These are phyloP conservation scores for Neurospora africana DNA, from an alignment of 495 filamentous ascomycete genomes.

Conservation along the genomic window DNA sequence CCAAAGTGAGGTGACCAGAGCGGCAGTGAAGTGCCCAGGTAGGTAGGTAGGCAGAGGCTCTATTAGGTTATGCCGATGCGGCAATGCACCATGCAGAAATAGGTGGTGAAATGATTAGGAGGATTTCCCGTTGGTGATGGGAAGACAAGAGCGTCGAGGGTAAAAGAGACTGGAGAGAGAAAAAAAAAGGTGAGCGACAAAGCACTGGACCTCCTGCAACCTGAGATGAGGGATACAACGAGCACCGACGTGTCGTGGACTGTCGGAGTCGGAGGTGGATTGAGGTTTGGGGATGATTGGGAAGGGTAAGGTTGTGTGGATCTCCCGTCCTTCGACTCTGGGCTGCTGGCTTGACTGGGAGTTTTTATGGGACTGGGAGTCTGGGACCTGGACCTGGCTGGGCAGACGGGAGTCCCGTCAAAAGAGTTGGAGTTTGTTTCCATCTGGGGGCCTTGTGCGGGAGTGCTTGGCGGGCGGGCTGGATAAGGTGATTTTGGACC, in stretches of 20 bases:
- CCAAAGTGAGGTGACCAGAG: not conserved
- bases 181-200: not conserved
- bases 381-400: not conserved
- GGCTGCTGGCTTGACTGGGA: not conserved
- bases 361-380: not conserved
- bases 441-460: not conserved
- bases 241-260: not conserved
- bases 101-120: not conserved
- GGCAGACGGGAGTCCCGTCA: not conserved
- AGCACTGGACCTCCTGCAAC: not conserved
- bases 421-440: not conserved
- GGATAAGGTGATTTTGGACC: not conserved
- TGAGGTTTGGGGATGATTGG: not conserved
- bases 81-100: not conserved
- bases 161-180: not conserved
- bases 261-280: not conserved
- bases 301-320: not conserved
- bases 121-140: not conserved
- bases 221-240: not conserved
- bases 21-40: not conserved
- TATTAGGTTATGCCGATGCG: not conserved
- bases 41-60: not conserved
- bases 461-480: not conserved
- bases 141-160: not conserved
- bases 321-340: not conserved